Evolutionary conservation across 371 early-diverging fungal genomes (phyloP), one percentile per base, ranked within the genome.

Genomic region (Cokeromyces recurvatus): DNA sequence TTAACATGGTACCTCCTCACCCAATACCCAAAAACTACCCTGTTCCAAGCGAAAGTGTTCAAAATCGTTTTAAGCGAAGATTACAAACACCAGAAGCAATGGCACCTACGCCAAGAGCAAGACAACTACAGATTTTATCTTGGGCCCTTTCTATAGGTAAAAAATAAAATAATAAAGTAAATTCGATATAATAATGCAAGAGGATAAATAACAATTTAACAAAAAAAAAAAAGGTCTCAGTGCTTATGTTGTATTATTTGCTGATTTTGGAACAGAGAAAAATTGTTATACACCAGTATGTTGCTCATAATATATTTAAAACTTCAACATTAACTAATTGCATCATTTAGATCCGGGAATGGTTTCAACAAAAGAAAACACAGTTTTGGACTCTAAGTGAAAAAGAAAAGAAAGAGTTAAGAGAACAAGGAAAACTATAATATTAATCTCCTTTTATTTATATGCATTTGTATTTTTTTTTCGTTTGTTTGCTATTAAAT

Each of bases 281-380:
- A 68, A 70, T 38, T 70, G 74, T 21, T 74, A 68, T 32, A 68
- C 68, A 5, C 64, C 74, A 31, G 74, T 69, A 67, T 55, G 64
- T 50, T 16, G 25, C 15, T 35, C 1, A 6, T 35, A 6, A n/a
- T 14, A 9, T 32, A n/a, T 42, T 14, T 25, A 12, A 36, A 11
- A 25, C 3, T 35, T 40, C 15, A 24, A 31, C 23, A 19, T 20
- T 11, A 19, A 12, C 42, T 36, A 29, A 32, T 29, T n/a, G n/a
- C 8, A 17, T 8, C 14, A 24, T 19, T 3, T 50, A 74, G 74
- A 46, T 74, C 17, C 70, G 70, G 22, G 56, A 58, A 25, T 74
- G 74, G 74, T 69, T 68, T 47, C 46, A 74, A 27, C 43, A 56
- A 12, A 74, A 70, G 46, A 64, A 48, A 23, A 53, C 46, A 9